Conservation (phyloP, 2,329 filamentous ascomycete genomes). For the Ilyonectria mors-panacis region DNA sequence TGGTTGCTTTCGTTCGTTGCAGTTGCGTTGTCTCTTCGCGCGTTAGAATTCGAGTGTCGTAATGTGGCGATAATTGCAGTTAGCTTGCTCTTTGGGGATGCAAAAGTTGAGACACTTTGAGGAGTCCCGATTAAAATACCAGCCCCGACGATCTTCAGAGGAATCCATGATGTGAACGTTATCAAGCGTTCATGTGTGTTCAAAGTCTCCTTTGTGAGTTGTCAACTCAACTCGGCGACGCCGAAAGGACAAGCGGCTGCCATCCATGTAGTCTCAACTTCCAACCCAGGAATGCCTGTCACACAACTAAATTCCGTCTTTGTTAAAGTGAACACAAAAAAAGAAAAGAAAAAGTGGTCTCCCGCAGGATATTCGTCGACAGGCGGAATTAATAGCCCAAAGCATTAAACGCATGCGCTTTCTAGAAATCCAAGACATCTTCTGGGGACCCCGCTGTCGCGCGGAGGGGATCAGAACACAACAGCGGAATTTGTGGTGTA, state of each 20-base stretch:
- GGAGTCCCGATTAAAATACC: neutral
- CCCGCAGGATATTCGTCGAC: too few species aligned
- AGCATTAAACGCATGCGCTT: too few species aligned
- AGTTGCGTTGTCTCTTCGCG: neutral
- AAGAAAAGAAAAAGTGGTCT: neutral
- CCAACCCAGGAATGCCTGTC: neutral
- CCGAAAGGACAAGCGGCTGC: neutral
- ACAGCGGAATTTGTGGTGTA: too few species aligned
- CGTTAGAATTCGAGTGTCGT: neutral
- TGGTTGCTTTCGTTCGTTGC: neutral
- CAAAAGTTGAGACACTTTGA: neutral
- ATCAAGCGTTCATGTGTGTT: neutral
- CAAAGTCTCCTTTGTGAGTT: neutral
- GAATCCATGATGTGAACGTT: neutral
- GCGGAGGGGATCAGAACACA: too few species aligned
- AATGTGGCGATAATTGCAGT: neutral
- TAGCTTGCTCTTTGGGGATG: neutral
- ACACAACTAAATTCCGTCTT: neutral
- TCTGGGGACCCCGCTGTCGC: too few species aligned
- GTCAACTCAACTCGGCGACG: slow-evolving; percentile 1
- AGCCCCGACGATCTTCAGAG: neutral
- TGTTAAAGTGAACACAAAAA: too few species aligned
- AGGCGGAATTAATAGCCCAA: too few species aligned
- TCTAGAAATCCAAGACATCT: too few species aligned
- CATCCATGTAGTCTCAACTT: neutral